These are phyloP conservation scores for Phialocephala sp. DNA, from an alignment of 2,329 filamentous ascomycete genomes.

Conservation along the genomic window DNA sequence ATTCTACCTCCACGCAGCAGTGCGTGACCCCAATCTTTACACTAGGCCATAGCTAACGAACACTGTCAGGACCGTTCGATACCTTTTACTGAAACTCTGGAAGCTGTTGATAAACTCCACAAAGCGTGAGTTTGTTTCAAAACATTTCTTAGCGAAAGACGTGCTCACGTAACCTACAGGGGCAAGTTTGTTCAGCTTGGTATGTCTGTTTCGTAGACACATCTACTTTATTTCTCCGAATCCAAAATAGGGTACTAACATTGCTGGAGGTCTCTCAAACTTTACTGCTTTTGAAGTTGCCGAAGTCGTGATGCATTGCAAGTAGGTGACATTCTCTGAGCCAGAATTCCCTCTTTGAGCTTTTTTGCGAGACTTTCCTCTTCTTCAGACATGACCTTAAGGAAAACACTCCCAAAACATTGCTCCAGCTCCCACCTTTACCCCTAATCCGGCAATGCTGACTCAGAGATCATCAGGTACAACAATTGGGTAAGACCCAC, in stretches of 20 bases:
- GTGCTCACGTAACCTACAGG: slow-evolving; percentile 22
- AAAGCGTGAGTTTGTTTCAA: slow-evolving; percentile 52
- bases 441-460: too few relatives aligned
- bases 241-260: not conserved
- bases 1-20: slow-evolving; percentile 75
- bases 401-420: too few relatives aligned
- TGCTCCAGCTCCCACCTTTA: too few relatives aligned
- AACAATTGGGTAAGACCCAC: slow-evolving; percentile 59
- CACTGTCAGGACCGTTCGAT: slow-evolving; percentile 59
- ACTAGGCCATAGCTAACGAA: not conserved
- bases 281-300: slow-evolving; percentile 88
- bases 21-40: slow-evolving; percentile 18
- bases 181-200: slow-evolving; percentile 79
- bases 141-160: not conserved
- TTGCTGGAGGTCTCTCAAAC: slow-evolving; percentile 64
- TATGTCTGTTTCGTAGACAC: not conserved
- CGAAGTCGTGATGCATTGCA: slow-evolving; percentile 80
- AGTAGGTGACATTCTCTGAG: slow-evolving; percentile 45
- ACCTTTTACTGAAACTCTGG: slow-evolving; percentile 80
- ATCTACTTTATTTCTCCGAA: not conserved
- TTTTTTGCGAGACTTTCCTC: too few relatives aligned
- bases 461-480: too few relatives aligned
- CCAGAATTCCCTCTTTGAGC: not conserved
- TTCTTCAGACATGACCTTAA: too few relatives aligned
- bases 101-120: slow-evolving; percentile 79